phyloP scores from a whole-genome alignment of 192 early-diverging fungal genomes.

The Spizellomyces punctatus region DNA sequence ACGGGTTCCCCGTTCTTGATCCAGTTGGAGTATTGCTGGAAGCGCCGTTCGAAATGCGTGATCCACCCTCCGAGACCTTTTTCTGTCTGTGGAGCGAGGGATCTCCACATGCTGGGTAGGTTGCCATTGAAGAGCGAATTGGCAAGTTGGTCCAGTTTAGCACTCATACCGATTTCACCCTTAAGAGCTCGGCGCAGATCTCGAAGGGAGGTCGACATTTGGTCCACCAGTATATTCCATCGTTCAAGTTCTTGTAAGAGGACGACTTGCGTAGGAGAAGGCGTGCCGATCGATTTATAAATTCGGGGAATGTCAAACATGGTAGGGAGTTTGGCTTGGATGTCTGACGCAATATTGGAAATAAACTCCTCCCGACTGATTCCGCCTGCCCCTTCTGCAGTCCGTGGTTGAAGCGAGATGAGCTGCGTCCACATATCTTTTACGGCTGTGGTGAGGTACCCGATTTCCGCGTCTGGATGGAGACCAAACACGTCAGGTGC shows the following conservation, averaged over 20 bases:
- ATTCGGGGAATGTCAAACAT: slow-evolving; percentile 60
- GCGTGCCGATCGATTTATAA: slow-evolving; percentile 56
- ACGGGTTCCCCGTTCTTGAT: slow-evolving; percentile 66
- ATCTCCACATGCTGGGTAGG: slow-evolving; percentile 58
- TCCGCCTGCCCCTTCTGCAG: slow-evolving; percentile 59
- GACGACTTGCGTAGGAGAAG: slow-evolving; percentile 62
- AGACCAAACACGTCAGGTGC: slow-evolving; percentile 67
- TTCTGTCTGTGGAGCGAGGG: slow-evolving; percentile 61
- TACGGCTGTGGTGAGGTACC: slow-evolving; percentile 62
- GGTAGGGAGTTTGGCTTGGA: slow-evolving; percentile 57
- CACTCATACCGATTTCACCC: slow-evolving; percentile 67
- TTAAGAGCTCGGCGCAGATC: slow-evolving; percentile 59
- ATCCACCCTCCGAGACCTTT: slow-evolving; percentile 65
- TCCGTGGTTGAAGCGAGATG: slow-evolving; percentile 60
- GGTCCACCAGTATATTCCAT: slow-evolving; percentile 64
- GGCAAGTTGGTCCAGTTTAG: slow-evolving; percentile 61
- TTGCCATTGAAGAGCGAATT: slow-evolving; percentile 59
- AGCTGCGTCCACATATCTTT: slow-evolving; percentile 68
- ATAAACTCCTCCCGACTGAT: slow-evolving; percentile 69
- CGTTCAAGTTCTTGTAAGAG: slow-evolving; percentile 63
- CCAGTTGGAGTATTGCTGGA: slow-evolving; percentile 61
- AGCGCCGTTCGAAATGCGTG: slow-evolving; percentile 57
- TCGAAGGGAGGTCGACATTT: slow-evolving; percentile 52
- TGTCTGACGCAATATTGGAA: slow-evolving; percentile 59
- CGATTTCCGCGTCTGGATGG: slow-evolving; percentile 68